Conservation (phyloP, 257 asterid genomes). For the Solanum neorickii region DNA sequence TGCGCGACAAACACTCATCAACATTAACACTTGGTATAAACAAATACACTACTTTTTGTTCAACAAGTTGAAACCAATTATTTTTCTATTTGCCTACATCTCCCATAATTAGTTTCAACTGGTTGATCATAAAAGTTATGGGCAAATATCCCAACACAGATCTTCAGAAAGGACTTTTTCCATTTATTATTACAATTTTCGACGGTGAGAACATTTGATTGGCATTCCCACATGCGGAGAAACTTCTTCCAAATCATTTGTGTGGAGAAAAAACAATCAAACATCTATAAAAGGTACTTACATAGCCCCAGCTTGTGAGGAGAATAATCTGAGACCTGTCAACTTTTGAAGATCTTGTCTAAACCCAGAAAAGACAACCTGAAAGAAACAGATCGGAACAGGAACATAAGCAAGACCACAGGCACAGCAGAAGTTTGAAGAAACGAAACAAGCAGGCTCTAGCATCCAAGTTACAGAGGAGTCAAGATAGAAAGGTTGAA, state of each 20-base stretch:
- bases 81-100: neutral
- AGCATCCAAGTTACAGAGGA: neutral
- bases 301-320: neutral
- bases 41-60: neutral
- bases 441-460: neutral
- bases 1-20: neutral
- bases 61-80: neutral
- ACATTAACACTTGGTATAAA: neutral
- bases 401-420: neutral
- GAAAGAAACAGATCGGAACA: neutral
- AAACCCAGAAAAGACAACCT: neutral
- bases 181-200: neutral
- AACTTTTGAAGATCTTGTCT: neutral
- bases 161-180: neutral
- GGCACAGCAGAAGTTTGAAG: neutral
- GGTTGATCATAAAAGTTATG: neutral
- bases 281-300: neutral
- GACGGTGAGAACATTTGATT: neutral
- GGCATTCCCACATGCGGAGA: neutral
- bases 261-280: neutral
- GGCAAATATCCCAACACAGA: neutral
- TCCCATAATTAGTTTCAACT: neutral
- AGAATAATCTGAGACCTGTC: neutral
- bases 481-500: neutral
- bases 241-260: neutral